A percentile compares a stretch with the other conserved stretches of the same genome.
Conservation (phyloP, 108 stramenopile species). For the Cyclotella baltica region DNA sequence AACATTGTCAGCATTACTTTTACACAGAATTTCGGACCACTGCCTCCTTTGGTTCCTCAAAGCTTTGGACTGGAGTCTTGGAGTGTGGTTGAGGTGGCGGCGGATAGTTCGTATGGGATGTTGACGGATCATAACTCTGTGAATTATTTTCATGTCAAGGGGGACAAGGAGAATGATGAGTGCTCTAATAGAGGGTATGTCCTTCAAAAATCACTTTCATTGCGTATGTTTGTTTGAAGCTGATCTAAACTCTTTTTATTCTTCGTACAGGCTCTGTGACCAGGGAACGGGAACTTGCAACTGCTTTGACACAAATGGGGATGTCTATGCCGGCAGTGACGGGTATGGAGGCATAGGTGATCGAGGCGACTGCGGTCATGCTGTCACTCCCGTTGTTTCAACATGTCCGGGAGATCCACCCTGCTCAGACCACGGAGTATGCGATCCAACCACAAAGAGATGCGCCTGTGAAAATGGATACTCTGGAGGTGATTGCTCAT, state of each 20-base stretch:
- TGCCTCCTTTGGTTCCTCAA: conserved; percentile 56
- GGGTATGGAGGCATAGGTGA: conserved; percentile 63
- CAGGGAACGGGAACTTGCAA: conserved; percentile 56
- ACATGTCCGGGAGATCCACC: conserved; percentile 48
- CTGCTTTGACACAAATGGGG: conserved; percentile 55
- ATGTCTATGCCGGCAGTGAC: conserved; percentile 68
- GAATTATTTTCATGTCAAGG: conserved; percentile 40
- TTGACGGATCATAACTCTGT: conserved; percentile 43
- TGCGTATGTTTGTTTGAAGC: no score
- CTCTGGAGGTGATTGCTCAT: conserved; percentile 76
- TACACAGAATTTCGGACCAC: conserved; percentile 66
- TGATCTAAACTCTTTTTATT: no score
- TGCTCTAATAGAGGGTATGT: conserved; percentile 71
- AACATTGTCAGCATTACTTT: conserved; percentile 69
- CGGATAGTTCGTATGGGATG: conserved; percentile 39
- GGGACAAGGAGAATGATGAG: conserved; percentile 70
- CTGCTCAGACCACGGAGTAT: conserved; percentile 64
- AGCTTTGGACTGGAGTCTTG: conserved; percentile 37
- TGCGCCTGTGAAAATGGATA: conserved; percentile 76
- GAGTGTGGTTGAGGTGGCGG: conserved; percentile 44
- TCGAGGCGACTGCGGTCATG: conserved; percentile 70
- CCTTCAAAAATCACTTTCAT: no score
- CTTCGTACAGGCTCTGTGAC: conserved; percentile 45
- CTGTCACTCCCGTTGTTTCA: conserved; percentile 25
- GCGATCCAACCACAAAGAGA: conserved; percentile 55